Conservation (phyloP, 2,329 filamentous ascomycete genomes). For the Sporothrix sp. region DNA sequence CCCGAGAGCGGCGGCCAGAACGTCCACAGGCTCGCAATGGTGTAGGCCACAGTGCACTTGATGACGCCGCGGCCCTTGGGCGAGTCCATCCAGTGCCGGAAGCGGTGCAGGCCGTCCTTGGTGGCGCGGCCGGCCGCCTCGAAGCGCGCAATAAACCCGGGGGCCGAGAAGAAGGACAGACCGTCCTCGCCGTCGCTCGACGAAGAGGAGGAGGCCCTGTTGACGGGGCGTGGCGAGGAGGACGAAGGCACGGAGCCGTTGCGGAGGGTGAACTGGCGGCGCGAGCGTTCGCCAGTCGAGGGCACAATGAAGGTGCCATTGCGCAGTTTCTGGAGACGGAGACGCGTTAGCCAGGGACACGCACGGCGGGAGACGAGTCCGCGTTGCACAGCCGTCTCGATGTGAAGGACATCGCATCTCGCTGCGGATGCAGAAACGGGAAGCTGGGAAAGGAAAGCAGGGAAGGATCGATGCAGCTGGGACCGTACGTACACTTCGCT, state of each 20-base stretch:
- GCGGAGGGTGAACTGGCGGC: constrained; percentile 68
- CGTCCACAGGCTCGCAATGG: constrained; percentile 76
- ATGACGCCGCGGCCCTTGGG: constrained; percentile 69
- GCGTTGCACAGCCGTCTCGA: too few species aligned
- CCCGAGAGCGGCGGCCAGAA: constrained; percentile 65
- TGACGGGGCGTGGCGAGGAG: constrained; percentile 24
- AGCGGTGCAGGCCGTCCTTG: constrained; percentile 19
- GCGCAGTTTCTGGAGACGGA: constrained; percentile 52
- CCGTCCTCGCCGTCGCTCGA: constrained; percentile 18
- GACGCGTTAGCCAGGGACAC: too few species aligned
- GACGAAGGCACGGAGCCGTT: constrained; percentile 17
- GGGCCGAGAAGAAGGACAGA: constrained; percentile 25
- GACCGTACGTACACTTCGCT: constrained; percentile 37
- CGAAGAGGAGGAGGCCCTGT: constrained; percentile 1
- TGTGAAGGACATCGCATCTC: background rate
- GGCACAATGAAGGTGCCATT: constrained; percentile 84
- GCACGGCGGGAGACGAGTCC: too few species aligned
- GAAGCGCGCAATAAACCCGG: constrained; percentile 19
- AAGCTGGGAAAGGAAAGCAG: too few species aligned
- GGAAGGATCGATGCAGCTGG: too few species aligned
- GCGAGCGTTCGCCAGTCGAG: constrained; percentile 72
- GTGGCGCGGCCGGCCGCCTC: constrained; percentile 2
- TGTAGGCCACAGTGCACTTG: constrained; percentile 85
- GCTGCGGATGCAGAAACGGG: too few species aligned
- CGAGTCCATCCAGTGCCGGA: constrained; percentile 55